Base-by-base conservation (phyloP, 495 filamentous ascomycete genomes). In the Lepraria neglecta region DNA sequence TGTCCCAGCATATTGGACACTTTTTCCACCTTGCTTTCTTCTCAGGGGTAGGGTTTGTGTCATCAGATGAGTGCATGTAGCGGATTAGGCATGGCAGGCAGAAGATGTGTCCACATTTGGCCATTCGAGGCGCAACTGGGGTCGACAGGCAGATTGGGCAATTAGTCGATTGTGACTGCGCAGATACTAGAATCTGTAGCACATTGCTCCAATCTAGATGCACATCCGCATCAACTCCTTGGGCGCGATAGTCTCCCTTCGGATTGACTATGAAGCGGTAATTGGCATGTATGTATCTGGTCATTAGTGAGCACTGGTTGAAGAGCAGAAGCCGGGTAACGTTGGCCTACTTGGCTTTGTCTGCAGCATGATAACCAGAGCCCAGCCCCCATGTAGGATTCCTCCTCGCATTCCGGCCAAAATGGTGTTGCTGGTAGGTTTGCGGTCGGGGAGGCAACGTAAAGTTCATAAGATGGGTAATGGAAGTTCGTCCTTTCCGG, bases 41-140 rank as follows among this genome's bases (percentile, higher is more conserved):
- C 61, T 88, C 84, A 11, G 79, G 81, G 3, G 78, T 62, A 6
- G 76, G 78, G 19, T 83, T 79, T 2, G 82, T 81, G 30, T 84
- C 87, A 42, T 90, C 88, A 2, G 78, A 82, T 7, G 91, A 87
- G 67, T 95, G 90, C 92, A 98, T 97, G 70, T 95, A 98, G 46
- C 94, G 87, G 58, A 97, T 87, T 42, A 97, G 76, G 72, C 94
- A 98, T 14, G 94, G 88, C 46, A 97, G 78, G 72, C 94, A 98
- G 69, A 97, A 97, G 30, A 98, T 96, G 70, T 98, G 94, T 15
- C 94, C 94, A 70, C 94, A 98, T 67, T 88, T 92, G 45, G 94
- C 91, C 94, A 98, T 98, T 59, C 95, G 87, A 31, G 94, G 92
- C 4, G 94, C 94, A 6, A 95, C 90, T 0, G 94, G 92, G 42